Evolutionary conservation across 129 eudicot genomes (phyloP).

Genomic region (Rutidosis leptorrhynchoides): DNA sequence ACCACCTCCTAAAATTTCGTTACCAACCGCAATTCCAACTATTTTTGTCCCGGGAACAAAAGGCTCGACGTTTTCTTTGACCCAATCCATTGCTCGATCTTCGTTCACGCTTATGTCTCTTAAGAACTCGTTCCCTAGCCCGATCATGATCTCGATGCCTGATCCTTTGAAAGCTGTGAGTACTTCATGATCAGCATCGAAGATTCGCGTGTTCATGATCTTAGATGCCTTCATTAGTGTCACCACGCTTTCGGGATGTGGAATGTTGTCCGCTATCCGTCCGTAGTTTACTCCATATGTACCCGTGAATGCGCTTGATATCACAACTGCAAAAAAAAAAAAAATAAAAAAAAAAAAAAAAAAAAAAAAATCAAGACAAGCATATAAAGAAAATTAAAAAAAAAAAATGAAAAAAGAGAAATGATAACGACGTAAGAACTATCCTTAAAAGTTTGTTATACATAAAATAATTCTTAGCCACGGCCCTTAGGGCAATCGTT

Average conservation of each 20-base stretch:
- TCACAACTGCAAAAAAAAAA: slow-evolving; percentile 27
- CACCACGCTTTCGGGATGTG: slow-evolving; percentile 76
- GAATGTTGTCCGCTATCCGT: slow-evolving; percentile 78
- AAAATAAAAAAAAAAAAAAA: neutral
- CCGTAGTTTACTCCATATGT: slow-evolving; percentile 94
- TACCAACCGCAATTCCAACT: slow-evolving; percentile 80
- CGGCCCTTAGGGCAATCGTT: too few relatives aligned
- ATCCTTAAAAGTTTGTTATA: too few relatives aligned
- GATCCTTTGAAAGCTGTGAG: slow-evolving; percentile 57
- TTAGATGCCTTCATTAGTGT: slow-evolving; percentile 66
- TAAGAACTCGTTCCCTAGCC: slow-evolving; percentile 63
- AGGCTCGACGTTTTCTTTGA: slow-evolving; percentile 74
- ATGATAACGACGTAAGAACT: neutral
- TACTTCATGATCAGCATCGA: slow-evolving; percentile 73
- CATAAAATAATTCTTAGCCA: too few relatives aligned
- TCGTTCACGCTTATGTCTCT: slow-evolving; percentile 51
- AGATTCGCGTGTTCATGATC: slow-evolving; percentile 79
- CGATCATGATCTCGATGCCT: slow-evolving; percentile 71
- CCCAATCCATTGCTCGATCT: slow-evolving; percentile 68
- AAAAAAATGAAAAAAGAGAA: neutral
- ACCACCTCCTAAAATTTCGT: slow-evolving; percentile 62
- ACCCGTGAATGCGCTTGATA: slow-evolving; percentile 63
- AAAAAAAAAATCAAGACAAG: neutral
- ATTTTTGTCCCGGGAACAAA: slow-evolving; percentile 65
- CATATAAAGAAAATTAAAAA: neutral